Percentiles rank a stretch among this genome's conserved stretches.
Evolutionary conservation across 257 asterid species (phyloP).

Genomic region (Plectranthus barbatus): DNA sequence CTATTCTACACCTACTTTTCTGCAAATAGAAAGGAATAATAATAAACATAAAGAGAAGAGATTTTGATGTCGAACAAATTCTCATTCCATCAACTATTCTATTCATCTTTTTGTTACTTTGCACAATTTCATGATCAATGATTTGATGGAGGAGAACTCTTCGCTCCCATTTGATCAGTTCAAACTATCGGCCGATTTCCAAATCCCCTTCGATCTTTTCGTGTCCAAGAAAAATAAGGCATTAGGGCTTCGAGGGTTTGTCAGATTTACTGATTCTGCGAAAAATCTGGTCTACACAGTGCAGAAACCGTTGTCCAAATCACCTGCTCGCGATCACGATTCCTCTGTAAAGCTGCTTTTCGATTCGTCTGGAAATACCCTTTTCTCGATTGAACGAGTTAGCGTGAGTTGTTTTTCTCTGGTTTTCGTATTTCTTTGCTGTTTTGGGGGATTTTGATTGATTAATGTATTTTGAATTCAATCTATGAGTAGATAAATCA

Average conservation of each 20-base stretch:
- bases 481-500: neutral
- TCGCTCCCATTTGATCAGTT: constrained; percentile 13
- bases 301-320: constrained; percentile 23
- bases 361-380: constrained; percentile 50
- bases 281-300: constrained; percentile 53
- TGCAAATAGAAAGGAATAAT: neutral
- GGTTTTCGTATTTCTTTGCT: neutral
- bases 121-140: neutral
- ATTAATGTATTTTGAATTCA: neutral
- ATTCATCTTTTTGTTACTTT: neutral
- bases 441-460: neutral
- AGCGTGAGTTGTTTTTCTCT: constrained; percentile 32
- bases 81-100: neutral
- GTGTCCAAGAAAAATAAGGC: constrained; percentile 48
- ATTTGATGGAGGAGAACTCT: constrained; percentile 32
- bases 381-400: constrained; percentile 40
- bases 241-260: constrained; percentile 28
- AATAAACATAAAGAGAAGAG: too few relatives aligned
- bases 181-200: constrained; percentile 15
- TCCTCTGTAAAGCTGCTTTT: constrained; percentile 29
- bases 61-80: neutral
- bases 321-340: constrained; percentile 12
- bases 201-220: constrained; percentile 71
- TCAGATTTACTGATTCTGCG: constrained; percentile 51
- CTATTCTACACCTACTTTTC: neutral